Evolutionary conservation across 2,329 filamentous ascomycete species (phyloP), one percentile per base, ranked within the genome.

Genomic region (Emergomyces africanus): DNA sequence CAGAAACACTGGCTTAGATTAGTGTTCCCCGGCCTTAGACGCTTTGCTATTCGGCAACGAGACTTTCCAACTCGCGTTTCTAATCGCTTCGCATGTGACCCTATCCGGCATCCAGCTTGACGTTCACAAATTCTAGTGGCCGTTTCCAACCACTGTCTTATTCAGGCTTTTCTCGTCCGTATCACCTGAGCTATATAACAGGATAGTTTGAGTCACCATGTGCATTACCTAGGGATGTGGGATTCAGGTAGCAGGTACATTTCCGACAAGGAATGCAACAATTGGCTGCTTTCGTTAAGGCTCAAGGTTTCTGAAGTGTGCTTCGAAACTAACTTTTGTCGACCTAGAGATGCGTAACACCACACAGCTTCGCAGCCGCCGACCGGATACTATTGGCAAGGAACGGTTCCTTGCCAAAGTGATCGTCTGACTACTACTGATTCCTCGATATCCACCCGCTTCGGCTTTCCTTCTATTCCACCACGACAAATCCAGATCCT

Each of bases 11-110:
- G 1, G 20, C 14, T 10, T 18, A 28, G 2, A 20, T n/a, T 55
- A 39, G 5, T 30, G 37, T 12, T 42, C 30, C 35, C 3, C 44
- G 18, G 35, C 51, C 14, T 12, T 54, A 35, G 15, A 41, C n/a
- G 23, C 14, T 35, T 20, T 54, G 51, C 33, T 30, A 54, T 41
- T 54, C 51, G n/a, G 28, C 49, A 54, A 37, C 33, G 33, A 23
- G 51, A 18, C n/a, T 30, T 30, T 42, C 12, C 37, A 55, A 55
- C 35, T 3, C 53, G 23, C 25, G 23, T 55, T 42, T 41, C 37
- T 42, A 41, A 30, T 55, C 5, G 53, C 30, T 44, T 42, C 53
- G 53, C 53, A 55, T 33, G 53, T 55, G 53, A 55, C 53, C 44
- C 50, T 20, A 44, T 55, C 25, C 15, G 35, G 35, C 35, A n/a